Percentiles rank a stretch among this genome's conserved stretches.
phyloP scores from a whole-genome alignment of 768 basidiomycete genomes.

The Pleurotus tuoliensis region DNA sequence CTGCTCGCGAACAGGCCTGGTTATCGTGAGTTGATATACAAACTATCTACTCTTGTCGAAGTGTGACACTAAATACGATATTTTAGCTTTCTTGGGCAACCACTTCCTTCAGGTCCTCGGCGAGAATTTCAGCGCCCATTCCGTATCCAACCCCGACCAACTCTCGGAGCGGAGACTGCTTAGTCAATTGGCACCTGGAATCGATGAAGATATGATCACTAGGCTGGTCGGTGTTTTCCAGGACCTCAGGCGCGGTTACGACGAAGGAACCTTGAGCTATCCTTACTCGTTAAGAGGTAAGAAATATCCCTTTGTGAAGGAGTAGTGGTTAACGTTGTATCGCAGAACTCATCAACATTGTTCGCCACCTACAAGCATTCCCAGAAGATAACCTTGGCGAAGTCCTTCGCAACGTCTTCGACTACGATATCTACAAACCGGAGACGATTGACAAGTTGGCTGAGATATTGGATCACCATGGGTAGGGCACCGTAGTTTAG shows the following conservation, averaged over 20 bases:
- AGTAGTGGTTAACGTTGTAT: neutral
- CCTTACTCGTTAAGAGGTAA: conserved; percentile 68
- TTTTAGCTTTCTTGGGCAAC: conserved; percentile 64
- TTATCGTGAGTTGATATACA: conserved; percentile 44
- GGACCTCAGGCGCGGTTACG: conserved; percentile 56
- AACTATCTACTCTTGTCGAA: neutral
- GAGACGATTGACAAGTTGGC: conserved; percentile 61
- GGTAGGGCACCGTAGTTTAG: conserved; percentile 30
- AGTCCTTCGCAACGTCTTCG: conserved; percentile 62
- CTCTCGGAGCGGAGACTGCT: conserved; percentile 60
- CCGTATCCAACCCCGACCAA: conserved; percentile 64
- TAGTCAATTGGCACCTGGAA: conserved; percentile 56
- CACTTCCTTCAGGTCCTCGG: conserved; percentile 71
- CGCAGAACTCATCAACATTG: conserved; percentile 61
- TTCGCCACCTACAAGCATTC: conserved; percentile 60
- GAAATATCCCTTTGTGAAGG: neutral
- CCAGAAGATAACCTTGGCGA: conserved; percentile 55
- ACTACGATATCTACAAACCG: conserved; percentile 65
- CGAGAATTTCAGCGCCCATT: conserved; percentile 65
- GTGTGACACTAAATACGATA: neutral
- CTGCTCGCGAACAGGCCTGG: conserved; percentile 66
- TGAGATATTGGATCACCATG: conserved; percentile 56
- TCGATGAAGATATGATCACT: conserved; percentile 47
- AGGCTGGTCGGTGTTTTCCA: conserved; percentile 64
- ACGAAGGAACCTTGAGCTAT: conserved; percentile 53